Evolutionary conservation across 2,329 filamentous ascomycete genomes (phyloP), one percentile per base, ranked within the genome.

Genomic region (Cladosporium sp.): DNA sequence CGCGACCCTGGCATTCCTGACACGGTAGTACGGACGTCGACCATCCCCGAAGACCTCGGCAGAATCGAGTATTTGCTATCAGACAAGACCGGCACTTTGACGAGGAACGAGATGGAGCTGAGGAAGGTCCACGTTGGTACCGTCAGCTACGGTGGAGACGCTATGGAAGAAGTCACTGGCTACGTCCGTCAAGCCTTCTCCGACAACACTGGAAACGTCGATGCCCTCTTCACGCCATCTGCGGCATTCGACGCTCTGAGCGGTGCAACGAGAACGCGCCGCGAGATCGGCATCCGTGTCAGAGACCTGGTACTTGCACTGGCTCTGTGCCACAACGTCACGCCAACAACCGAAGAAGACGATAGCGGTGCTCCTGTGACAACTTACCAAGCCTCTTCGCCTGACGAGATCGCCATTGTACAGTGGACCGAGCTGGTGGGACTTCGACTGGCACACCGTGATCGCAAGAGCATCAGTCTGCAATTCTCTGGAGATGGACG

Each of bases 111-210:
- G 49, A 61, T 64, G 53, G 92, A 96, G 66, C 86, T 98, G 79
- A 95, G 95, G 68, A 98, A 98, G 72, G 92, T 98, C 5, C 95
- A 98, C 64, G 89, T 98, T 49, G 93, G 95, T 9, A 98, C 93
- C 9, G 93, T 97, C 1, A 97, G 92, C 1, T 98, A 98, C 65
- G 93, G 92, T 33, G 95, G 95, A 61, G 93, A 98, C 66, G 92
- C 93, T 9, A 98, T 98, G 93, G 93, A 97, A 61, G 95, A 98
- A 72, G 93, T 98, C 10, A 76, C 83, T 10, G 81, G 87, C 0
- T 96, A 95, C 66, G 81, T 98, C 46, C 84, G 80, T 57, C 91
- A 96, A 68, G 88, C 86, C 5, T 95, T 97, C 62, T 78, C 84
- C 10, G 67, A 77, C 13, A 41, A 58, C 13, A 63, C 65, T 14